These are phyloP conservation scores for Diphasiastrum complanatum DNA, from an alignment of 83 land plant species.

Conservation along the genomic window DNA sequence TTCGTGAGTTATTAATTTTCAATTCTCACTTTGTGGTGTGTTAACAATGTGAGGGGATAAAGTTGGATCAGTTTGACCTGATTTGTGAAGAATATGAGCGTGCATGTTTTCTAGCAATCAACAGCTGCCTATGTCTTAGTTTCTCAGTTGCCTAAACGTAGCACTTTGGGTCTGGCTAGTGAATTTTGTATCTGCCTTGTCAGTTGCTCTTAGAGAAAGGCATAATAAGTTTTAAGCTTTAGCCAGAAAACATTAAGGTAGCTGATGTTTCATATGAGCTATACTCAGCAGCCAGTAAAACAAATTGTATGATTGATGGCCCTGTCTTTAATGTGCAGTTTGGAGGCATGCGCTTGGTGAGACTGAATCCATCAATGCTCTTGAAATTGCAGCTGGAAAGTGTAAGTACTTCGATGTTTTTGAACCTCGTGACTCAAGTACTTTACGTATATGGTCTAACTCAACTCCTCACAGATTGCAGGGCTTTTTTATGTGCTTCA, in stretches of 20 bases:
- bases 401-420: conserved; percentile 40
- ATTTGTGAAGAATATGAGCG: too few relatives aligned
- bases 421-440: not conserved
- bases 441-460: not conserved
- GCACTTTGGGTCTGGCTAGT: not conserved
- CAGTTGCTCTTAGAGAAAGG: too few relatives aligned
- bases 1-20: conserved; percentile 44
- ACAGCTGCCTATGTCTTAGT: not conserved
- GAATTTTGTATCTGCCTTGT: too few relatives aligned
- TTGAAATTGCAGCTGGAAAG: conserved; percentile 78
- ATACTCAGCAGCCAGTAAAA: too few relatives aligned
- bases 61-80: too few relatives aligned
- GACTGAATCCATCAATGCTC: conserved; percentile 55
- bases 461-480: not conserved
- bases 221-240: too few relatives aligned
- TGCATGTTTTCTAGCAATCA: not conserved
- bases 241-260: too few relatives aligned
- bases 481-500: not conserved
- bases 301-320: not conserved
- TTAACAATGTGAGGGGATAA: not conserved
- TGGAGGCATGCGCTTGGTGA: conserved; percentile 88
- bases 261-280: too few relatives aligned
- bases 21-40: not conserved
- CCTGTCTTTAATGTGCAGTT: conserved; percentile 41
- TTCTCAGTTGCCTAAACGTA: not conserved